Evolutionary conservation across 495 filamentous ascomycete species (phyloP), one percentile per base, ranked within the genome.

Genomic region (Opeltia flavorubescens): DNA sequence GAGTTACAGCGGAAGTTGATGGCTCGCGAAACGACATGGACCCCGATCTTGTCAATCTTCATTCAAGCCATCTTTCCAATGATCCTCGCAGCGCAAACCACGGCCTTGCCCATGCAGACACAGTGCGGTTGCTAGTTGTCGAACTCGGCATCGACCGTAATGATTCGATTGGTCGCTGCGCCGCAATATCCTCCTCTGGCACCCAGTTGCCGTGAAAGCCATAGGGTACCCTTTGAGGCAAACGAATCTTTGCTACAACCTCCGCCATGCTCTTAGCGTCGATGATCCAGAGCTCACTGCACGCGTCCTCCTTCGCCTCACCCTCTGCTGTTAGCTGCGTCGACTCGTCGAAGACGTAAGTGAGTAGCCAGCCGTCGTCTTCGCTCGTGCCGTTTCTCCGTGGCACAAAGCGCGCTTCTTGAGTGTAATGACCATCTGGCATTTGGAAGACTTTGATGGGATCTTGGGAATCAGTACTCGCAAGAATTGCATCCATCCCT

Each of bases 161-260:
- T 17, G 9, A 45, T 23, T 54, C 44, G 5, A 53, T 15, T 4
- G 55, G 52, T 24, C 64, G 58, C 54, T 76, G 72, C 1, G 45
- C 52, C 11, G 43, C 23, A 21, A 81, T 71, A 51, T 78, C 60
- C 42, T 70, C 67, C 57, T 79, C 72, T 0, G 61, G 53, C 47
- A 82, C 80, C 78, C 78, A 83, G 43, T 66, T 67, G 7, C 78
- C 77, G 61, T 83, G 79, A 44, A 83, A 59, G 1, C 79, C 78
- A 54, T 81, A 81, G 15, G 78, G 79, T 7, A 83, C 79, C 23
- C 78, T 56, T 57, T 80, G 77, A n/a, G 78, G 77, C 40, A 83
- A 57, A 30, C 55, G 49, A 31, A 83, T 64, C 45, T 55, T 68
- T 6, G 68, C 71, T 15, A 78, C 61, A 0, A 82, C 66, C 5